Conservation (phyloP, 768 basidiomycete species). For the Xerocomus potaroensis region DNA sequence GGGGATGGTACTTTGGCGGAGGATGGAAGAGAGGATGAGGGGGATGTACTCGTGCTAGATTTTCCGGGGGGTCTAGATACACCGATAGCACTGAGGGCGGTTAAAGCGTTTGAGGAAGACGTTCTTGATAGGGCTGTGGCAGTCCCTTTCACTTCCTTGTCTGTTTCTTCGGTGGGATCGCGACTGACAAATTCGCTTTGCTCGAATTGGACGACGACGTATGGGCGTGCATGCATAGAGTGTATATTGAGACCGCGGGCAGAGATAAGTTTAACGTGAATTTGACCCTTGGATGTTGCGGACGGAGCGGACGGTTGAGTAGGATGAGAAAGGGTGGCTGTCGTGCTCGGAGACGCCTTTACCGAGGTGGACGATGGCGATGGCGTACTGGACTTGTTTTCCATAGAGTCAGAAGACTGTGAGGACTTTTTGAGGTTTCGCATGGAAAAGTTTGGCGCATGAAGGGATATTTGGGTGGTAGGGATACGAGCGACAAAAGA, state of each 20-base stretch:
- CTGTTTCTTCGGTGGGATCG: slow-evolving; percentile 79
- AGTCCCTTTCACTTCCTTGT: slow-evolving; percentile 85
- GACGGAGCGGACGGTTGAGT: slow-evolving; percentile 30
- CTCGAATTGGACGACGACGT: slow-evolving; percentile 97
- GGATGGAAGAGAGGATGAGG: slow-evolving; percentile 39
- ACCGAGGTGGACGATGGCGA: slow-evolving; percentile 40
- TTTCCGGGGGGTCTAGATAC: slow-evolving; percentile 42
- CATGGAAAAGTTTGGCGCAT: slow-evolving; percentile 85
- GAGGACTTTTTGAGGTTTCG: slow-evolving; percentile 47
- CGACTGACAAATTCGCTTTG: slow-evolving; percentile 97
- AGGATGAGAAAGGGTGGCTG: slow-evolving; percentile 14
- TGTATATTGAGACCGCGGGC: slow-evolving; percentile 79
- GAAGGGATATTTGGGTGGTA: slow-evolving; percentile 67
- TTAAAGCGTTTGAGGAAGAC: slow-evolving; percentile 59
- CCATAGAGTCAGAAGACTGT: slow-evolving; percentile 30
- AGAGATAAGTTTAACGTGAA: slow-evolving; percentile 94
- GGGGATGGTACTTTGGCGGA: slow-evolving; percentile 36
- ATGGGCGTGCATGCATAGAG: slow-evolving; percentile 64
- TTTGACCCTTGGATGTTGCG: slow-evolving; percentile 59
- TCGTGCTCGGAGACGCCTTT: slow-evolving; percentile 30
- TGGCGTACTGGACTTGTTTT: slow-evolving; percentile 36
- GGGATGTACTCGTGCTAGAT: slow-evolving; percentile 41
- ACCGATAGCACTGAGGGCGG: slow-evolving; percentile 61
- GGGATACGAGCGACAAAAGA: slow-evolving; percentile 48
- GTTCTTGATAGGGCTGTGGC: slow-evolving; percentile 56